Conservation (phyloP, 805 yeast genomes). For the Suhomyces emberorum region DNA sequence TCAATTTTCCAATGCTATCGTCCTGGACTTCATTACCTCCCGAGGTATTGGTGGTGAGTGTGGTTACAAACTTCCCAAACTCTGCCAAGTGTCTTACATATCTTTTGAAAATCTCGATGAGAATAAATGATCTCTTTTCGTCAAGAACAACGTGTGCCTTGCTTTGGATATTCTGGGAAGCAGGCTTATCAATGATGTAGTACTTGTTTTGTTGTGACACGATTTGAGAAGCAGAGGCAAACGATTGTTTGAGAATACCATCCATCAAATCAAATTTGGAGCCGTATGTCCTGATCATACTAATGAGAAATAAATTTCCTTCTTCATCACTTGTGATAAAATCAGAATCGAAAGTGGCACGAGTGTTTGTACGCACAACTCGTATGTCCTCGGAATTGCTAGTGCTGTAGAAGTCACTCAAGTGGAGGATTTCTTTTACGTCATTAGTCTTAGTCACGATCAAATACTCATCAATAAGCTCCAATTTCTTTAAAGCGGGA, state of each 20-base stretch:
- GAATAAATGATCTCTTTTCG: slow-evolving; percentile 16
- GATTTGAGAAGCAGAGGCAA: slow-evolving; percentile 2
- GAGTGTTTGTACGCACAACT: slow-evolving; percentile 7
- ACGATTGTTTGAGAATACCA: slow-evolving; percentile 6
- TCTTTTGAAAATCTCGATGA: slow-evolving; percentile 15
- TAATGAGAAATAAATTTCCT: neutral
- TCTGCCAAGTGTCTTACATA: slow-evolving; percentile 31
- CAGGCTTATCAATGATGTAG: slow-evolving; percentile 32
- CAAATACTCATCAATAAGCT: slow-evolving; percentile 11
- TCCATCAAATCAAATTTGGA: slow-evolving; percentile 9
- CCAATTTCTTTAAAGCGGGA: slow-evolving; percentile 3
- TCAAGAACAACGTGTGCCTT: slow-evolving; percentile 32
- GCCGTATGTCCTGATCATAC: slow-evolving; percentile 1
- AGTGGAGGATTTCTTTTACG: slow-evolving; percentile 13
- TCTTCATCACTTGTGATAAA: slow-evolving; percentile 1
- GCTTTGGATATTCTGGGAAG: slow-evolving; percentile 22
- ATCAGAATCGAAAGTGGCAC: neutral
- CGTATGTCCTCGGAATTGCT: slow-evolving; percentile 16
- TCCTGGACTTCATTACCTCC: neutral
- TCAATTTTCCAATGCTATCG: slow-evolving; percentile 30
- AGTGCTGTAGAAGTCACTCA: slow-evolving; percentile 20
- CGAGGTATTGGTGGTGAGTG: neutral
- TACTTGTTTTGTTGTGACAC: slow-evolving; percentile 7
- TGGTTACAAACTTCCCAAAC: slow-evolving; percentile 24
- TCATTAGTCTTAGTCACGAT: slow-evolving; percentile 4